Evolutionary conservation across 2,329 filamentous ascomycete species (phyloP).

Genomic region (Claviceps africana): DNA sequence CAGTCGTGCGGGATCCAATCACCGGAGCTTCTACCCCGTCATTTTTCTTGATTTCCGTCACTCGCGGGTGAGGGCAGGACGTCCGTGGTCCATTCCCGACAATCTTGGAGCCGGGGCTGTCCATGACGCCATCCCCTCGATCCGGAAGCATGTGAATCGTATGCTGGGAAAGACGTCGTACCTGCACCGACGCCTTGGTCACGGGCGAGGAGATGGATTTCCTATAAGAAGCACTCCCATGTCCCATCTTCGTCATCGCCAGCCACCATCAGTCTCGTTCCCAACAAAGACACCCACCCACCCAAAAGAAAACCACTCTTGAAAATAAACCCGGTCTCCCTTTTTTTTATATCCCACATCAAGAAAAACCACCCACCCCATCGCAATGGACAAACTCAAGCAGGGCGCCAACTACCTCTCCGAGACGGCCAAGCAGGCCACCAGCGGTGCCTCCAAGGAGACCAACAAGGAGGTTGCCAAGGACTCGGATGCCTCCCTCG

Average conservation of each 20-base stretch:
- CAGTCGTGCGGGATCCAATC: not conserved
- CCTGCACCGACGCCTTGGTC: not conserved
- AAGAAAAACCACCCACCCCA: not conserved
- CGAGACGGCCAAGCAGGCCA: slow-evolving; percentile 45
- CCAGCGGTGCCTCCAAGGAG: slow-evolving; percentile 48
- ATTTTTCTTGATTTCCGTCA: no score
- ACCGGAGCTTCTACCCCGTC: slow-evolving; percentile 3
- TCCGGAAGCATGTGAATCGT: slow-evolving; percentile 2
- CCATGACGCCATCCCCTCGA: slow-evolving; percentile 2
- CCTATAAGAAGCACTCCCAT: slow-evolving; percentile 1
- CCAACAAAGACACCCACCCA: slow-evolving; percentile 2
- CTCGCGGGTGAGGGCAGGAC: no score
- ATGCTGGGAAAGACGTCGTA: not conserved
- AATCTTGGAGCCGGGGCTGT: no score
- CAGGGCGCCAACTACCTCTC: slow-evolving; percentile 53
- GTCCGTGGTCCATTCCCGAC: no score
- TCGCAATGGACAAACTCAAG: slow-evolving; percentile 39
- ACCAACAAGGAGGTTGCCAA: slow-evolving; percentile 57
- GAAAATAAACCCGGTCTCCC: no score
- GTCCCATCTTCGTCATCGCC: not conserved
- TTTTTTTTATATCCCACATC: no score
- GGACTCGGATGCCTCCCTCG: slow-evolving; percentile 36
- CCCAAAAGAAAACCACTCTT: not conserved
- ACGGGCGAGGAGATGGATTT: not conserved
- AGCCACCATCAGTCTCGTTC: not conserved